Evolutionary conservation across 177 flowering plant species (phyloP).

Genomic region (Vitis hybrid): DNA sequence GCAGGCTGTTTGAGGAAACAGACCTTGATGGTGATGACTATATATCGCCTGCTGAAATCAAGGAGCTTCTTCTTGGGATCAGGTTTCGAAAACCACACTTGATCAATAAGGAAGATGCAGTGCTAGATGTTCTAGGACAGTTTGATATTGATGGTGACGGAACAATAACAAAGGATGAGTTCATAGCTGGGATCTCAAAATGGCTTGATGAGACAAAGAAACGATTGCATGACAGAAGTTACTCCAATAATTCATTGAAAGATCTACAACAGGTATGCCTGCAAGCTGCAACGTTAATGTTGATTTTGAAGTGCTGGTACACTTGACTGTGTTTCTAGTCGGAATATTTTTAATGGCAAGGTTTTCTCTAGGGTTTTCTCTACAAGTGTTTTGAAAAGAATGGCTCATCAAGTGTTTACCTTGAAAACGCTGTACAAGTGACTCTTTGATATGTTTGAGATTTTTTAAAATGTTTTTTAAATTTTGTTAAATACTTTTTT

Average conservation of each 20-base stretch:
- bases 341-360: too few species aligned
- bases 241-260: conserved; percentile 14
- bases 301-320: too few species aligned
- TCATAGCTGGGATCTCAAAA: conserved; percentile 13
- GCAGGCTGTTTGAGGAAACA: conserved; percentile 9
- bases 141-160: conserved; percentile 10
- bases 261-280: conserved; percentile 19
- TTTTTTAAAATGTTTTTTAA: too few species aligned
- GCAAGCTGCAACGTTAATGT: too few species aligned
- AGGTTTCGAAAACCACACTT: not conserved
- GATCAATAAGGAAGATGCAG: not conserved
- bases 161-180: conserved; percentile 16
- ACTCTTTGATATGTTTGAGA: too few species aligned
- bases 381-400: too few species aligned
- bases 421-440: too few species aligned
- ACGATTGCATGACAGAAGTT: conserved; percentile 2
- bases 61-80: conserved; percentile 3
- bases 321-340: too few species aligned
- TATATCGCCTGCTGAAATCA: conserved; percentile 4
- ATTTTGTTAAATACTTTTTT: too few species aligned
- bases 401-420: too few species aligned
- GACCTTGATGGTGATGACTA: conserved; percentile 5
- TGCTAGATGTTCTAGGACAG: not conserved
- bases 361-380: too few species aligned
- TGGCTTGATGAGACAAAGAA: conserved; percentile 18